Percentiles rank a stretch among this genome's conserved stretches.
These are phyloP conservation scores for Tribonema minus DNA, from an alignment of 108 stramenopile species.

Conservation along the genomic window DNA sequence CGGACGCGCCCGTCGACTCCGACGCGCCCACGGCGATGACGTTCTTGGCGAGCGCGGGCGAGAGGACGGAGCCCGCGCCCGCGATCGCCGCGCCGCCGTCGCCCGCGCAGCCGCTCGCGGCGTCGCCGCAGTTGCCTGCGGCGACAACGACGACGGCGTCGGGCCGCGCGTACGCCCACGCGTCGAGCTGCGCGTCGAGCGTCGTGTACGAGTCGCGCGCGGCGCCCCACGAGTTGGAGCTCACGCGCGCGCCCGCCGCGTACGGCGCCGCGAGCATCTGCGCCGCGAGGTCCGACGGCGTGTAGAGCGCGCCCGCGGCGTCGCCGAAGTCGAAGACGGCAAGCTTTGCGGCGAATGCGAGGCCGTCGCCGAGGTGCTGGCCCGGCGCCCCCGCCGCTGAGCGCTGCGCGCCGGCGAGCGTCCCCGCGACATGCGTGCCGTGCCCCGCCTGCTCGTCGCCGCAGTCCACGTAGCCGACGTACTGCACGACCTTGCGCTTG, in stretches of 20 bases:
- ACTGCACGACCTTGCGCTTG: conserved; percentile 51
- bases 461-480: conserved; percentile 44
- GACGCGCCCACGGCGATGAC: conserved; percentile 63
- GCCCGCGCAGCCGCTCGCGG: conserved; percentile 10
- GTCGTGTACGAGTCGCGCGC: conserved; percentile 20
- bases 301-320: background rate
- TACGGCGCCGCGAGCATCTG: conserved; percentile 32
- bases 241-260: conserved; percentile 19
- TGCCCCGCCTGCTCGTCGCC: conserved; percentile 32
- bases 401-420: background rate
- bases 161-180: conserved; percentile 35
- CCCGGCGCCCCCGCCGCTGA: conserved; percentile 1
- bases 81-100: background rate
- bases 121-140: conserved; percentile 66
- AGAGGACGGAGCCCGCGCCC: conserved; percentile 49
- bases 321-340: conserved; percentile 38
- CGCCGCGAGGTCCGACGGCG: conserved; percentile 14
- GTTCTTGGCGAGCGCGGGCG: conserved; percentile 68
- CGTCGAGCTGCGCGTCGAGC: conserved; percentile 37
- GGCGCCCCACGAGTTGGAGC: conserved; percentile 45
- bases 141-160: conserved; percentile 66
- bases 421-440: conserved; percentile 30
- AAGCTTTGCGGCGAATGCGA: conserved; percentile 26
- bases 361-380: conserved; percentile 27
- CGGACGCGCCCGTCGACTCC: too few relatives aligned